Evolutionary conservation across 441 rosid genomes (phyloP).

Genomic region (Syzygium syzygioides): DNA sequence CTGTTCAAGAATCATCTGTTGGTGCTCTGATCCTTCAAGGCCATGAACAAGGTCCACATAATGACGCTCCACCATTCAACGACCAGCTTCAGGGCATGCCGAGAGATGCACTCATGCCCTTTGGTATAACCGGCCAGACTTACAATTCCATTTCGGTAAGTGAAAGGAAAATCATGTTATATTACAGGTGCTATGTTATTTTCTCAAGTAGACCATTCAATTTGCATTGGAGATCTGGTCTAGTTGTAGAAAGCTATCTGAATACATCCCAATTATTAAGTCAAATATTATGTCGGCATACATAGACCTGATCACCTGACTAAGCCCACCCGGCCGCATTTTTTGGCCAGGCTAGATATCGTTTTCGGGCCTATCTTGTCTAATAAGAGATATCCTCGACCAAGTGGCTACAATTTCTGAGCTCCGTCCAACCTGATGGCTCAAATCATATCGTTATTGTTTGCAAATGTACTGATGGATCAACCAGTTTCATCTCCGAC

Average conservation of each 20-base stretch:
- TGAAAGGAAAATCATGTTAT: not conserved
- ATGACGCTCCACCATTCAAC: not conserved
- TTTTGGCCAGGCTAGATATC: not conserved
- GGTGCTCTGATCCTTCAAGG: not conserved
- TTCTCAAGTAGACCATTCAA: not conserved
- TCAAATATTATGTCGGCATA: not conserved
- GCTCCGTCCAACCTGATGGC: not conserved
- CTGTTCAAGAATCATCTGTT: not conserved
- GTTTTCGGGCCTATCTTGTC: not conserved
- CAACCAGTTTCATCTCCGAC: not conserved
- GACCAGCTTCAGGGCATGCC: not conserved
- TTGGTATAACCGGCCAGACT: not conserved
- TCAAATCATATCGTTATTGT: not conserved
- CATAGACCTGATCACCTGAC: not conserved
- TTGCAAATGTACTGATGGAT: not conserved
- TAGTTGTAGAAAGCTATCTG: not conserved
- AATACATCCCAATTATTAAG: not conserved
- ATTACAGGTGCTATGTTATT: not conserved
- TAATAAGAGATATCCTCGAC: not conserved
- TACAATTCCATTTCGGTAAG: not conserved
- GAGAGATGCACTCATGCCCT: not conserved
- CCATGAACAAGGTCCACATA: not conserved
- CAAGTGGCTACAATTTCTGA: not conserved
- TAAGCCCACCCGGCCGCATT: not conserved
- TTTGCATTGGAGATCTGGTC: not conserved